A percentile compares a stretch with the other conserved stretches of the same genome.
Conservation (phyloP, 202 grass and related monocot species). For the Panicum virgatum region DNA sequence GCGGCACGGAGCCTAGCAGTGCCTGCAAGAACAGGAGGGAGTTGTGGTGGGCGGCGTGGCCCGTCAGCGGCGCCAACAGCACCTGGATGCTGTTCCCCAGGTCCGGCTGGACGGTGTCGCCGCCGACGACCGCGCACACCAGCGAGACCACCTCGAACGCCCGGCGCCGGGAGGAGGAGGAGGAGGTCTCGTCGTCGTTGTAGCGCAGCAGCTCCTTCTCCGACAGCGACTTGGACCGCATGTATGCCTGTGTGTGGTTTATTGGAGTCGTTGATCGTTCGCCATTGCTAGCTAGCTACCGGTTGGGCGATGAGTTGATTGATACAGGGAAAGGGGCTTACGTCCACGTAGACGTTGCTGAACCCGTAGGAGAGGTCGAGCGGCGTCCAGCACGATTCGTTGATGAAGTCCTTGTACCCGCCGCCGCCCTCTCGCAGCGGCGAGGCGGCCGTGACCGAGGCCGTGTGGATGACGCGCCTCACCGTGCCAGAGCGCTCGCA, state of each 20-base stretch:
- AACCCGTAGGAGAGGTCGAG: conserved; percentile 51
- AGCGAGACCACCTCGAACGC: conserved; percentile 58
- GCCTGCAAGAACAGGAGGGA: conserved; percentile 51
- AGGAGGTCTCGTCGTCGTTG: conserved; percentile 13
- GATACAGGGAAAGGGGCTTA: neutral
- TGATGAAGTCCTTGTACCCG: conserved; percentile 47
- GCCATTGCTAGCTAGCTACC: neutral
- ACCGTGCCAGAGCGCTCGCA: conserved; percentile 61
- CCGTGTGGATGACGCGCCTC: conserved; percentile 71
- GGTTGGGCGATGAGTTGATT: neutral
- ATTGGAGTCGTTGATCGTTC: too few species aligned
- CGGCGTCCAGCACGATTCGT: conserved; percentile 62
- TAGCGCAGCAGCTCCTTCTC: conserved; percentile 58
- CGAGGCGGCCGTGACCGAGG: conserved; percentile 46
- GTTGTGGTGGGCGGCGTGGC: neutral
- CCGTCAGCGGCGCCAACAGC: conserved; percentile 50
- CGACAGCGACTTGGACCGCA: conserved; percentile 47
- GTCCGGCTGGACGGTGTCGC: conserved; percentile 52
- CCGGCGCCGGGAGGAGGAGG: too few species aligned
- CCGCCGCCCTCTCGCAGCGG: conserved; percentile 50
- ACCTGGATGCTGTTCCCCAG: conserved; percentile 32
- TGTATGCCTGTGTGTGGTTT: conserved; percentile 36
- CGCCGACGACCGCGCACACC: conserved; percentile 54
- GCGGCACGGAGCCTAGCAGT: conserved; percentile 53
- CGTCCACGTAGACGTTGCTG: conserved; percentile 30